A percentile compares a stretch with the other conserved stretches of the same genome.
Evolutionary conservation across 495 filamentous ascomycete genomes (phyloP).

Genomic region (Penicillium egyptiacum): DNA sequence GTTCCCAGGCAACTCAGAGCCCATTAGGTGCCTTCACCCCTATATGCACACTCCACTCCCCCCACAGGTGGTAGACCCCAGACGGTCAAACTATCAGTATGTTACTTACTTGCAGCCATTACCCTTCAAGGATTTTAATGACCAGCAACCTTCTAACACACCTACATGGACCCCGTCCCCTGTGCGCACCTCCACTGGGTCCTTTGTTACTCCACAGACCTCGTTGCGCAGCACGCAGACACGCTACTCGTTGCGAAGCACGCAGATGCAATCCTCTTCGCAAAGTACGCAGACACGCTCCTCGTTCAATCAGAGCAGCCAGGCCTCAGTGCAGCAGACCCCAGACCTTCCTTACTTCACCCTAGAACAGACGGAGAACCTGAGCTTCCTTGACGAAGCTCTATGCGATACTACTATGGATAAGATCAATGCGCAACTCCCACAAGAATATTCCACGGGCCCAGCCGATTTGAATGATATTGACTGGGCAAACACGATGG

Average conservation of each 20-base stretch:
- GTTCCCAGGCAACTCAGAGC: not conserved
- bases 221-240: not conserved
- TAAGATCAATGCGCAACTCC: not conserved
- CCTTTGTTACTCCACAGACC: not conserved
- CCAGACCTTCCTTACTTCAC: not conserved
- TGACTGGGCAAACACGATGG: not conserved
- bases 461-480: no score
- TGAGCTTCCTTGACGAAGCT: not conserved
- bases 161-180: not conserved
- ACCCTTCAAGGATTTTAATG: not conserved
- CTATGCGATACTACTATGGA: not conserved
- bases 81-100: conserved; percentile 12
- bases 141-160: not conserved
- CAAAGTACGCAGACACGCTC: not conserved
- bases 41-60: not conserved
- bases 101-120: conserved; percentile 10
- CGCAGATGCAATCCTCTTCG: not conserved
- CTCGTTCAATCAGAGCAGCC: not conserved
- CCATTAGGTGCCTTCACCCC: not conserved
- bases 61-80: not conserved
- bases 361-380: not conserved
- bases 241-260: not conserved
- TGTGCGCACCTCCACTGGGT: not conserved
- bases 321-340: not conserved
- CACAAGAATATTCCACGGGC: no score